Evolutionary conservation across 169 alveolate genomes (phyloP), one percentile per base, ranked within the genome.

Genomic region (Blepharisma undulans): DNA sequence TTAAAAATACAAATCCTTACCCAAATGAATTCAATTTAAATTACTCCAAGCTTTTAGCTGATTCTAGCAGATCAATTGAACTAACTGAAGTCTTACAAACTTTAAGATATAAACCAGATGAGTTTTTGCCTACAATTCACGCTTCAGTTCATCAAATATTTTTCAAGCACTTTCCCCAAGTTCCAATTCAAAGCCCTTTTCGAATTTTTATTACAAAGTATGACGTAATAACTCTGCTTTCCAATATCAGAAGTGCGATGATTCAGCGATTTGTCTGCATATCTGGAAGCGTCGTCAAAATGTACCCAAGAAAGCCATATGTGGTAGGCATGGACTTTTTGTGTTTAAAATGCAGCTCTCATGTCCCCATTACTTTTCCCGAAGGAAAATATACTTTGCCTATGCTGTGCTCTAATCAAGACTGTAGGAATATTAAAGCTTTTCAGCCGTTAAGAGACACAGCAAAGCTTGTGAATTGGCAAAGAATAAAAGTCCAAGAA

Each of bases 401-500:
- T 66, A 86, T 61, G 34, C 61, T 71, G 5, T 86, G 91, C 27
- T 27, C 74, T 6, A 71, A 30, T 22, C 72, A 27, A 66, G 84
- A 72, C 71, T 86, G 91, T 10, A 60, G 30, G n/a, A 86, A 86
- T 32, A 25, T 60, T 7, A 60, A 72, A 36, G 22, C 84, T 1
- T 86, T 86, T 72, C 27, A 19, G 22, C 91, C 91, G n/a, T 19
- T 66, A n/a, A 60, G 66, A 60, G 66, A 29, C 2, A 72, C 66
- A 32, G 84, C 84, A 14, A 34, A 66, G 74, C 72, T 86, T 72
- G 66, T 86, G n/a, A 85, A 86, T 8, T 32, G 36, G n/a, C 84
- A 86, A 71, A 12, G 80, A 86, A 71, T 86, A 10, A 86, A 86
- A 30, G 84, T 86, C 16, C 84, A 86, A 72, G 91, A 86, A 72